These are phyloP conservation scores for Arachis hypogaea DNA, from an alignment of 306 rosid genomes.

Conservation along the genomic window DNA sequence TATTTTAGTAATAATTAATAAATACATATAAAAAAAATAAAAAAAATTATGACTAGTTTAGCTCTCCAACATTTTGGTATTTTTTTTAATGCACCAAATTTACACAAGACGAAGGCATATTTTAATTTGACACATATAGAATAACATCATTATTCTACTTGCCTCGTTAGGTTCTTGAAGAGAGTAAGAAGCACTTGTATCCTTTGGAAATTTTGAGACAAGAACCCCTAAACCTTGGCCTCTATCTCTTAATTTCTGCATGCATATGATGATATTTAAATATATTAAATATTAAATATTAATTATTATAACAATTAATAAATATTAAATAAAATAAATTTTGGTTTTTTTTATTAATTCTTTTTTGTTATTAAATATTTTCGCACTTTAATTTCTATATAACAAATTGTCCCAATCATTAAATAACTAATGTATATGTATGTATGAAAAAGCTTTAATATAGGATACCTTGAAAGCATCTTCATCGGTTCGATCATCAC, in stretches of 20 bases:
- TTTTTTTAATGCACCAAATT: too few species aligned
- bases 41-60: too few species aligned
- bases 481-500: slow-evolving; percentile 85
- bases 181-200: slow-evolving; percentile 84
- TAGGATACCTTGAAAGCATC: slow-evolving; percentile 93
- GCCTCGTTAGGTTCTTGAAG: slow-evolving; percentile 86
- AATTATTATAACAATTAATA: too few species aligned
- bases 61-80: too few species aligned
- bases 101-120: too few species aligned
- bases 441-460: not conserved
- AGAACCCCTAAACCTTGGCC: slow-evolving; percentile 96
- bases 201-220: slow-evolving; percentile 84
- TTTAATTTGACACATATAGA: not conserved
- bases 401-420: not conserved
- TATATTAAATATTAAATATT: too few species aligned
- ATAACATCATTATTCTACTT: slow-evolving; percentile 36
- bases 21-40: too few species aligned
- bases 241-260: slow-evolving; percentile 71
- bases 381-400: slow-evolving; percentile 5
- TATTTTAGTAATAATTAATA: too few species aligned
- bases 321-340: too few species aligned
- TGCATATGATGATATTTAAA: too few species aligned
- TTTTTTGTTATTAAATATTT: too few species aligned
- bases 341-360: too few species aligned
- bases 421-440: not conserved